Conservation (phyloP, 2,329 filamentous ascomycete species). For the Fusarium newnesense region DNA sequence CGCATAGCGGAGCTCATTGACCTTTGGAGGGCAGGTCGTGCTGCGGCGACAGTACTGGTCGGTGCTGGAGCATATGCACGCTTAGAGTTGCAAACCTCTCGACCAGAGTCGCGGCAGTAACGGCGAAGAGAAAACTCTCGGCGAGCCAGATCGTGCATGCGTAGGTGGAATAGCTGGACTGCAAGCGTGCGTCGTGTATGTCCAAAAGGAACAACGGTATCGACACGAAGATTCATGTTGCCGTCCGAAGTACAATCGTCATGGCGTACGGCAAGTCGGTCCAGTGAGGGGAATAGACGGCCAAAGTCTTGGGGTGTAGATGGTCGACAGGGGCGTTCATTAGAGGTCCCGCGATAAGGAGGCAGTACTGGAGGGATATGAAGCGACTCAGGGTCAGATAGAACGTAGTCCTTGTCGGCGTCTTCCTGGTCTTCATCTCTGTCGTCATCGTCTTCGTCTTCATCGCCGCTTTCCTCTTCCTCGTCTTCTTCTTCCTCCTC, state of each 20-base stretch:
- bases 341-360: slow-evolving; percentile 68
- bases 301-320: slow-evolving; percentile 86
- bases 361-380: slow-evolving; percentile 63
- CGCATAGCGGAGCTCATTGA: slow-evolving; percentile 58
- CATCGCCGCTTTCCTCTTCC: slow-evolving; percentile 33
- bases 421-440: slow-evolving; percentile 43
- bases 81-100: slow-evolving; percentile 89
- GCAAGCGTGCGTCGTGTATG: slow-evolving; percentile 73
- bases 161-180: slow-evolving; percentile 86
- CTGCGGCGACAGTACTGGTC: slow-evolving; percentile 42
- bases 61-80: slow-evolving; percentile 65
- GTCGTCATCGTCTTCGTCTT: slow-evolving; percentile 51
- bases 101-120: slow-evolving; percentile 91
- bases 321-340: slow-evolving; percentile 72
- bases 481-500: slow-evolving; percentile 35
- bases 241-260: slow-evolving; percentile 91
- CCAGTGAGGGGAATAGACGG: slow-evolving; percentile 84
- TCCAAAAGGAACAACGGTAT: slow-evolving; percentile 73
- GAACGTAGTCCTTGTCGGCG: slow-evolving; percentile 40
- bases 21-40: slow-evolving; percentile 60
- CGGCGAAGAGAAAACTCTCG: slow-evolving; percentile 91
- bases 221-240: slow-evolving; percentile 95
- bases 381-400: slow-evolving; percentile 43
- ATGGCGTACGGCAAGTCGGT: slow-evolving; percentile 84
- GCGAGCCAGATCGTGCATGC: slow-evolving; percentile 89